Conservation (phyloP, 805 yeast genomes). For the Candida glaebosa region DNA sequence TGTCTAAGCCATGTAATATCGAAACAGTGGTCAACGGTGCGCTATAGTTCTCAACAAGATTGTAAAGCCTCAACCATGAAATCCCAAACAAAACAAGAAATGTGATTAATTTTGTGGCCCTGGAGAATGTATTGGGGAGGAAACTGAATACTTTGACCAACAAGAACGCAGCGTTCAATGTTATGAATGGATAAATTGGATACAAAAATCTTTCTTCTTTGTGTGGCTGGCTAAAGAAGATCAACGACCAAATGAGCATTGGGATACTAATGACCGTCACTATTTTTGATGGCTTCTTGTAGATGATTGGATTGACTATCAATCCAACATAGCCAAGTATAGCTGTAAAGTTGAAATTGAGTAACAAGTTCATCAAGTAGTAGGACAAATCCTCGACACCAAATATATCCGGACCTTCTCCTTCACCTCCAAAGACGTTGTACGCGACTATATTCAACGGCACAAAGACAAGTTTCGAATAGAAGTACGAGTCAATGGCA, state of each 20-base stretch:
- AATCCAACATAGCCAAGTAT: conserved; percentile 41
- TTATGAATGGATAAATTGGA: conserved; percentile 73
- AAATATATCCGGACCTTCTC: conserved; percentile 85
- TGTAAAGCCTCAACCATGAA: conserved; percentile 49
- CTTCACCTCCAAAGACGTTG: conserved; percentile 67
- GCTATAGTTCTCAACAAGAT: conserved; percentile 62
- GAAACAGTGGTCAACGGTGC: conserved; percentile 66
- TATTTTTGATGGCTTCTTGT: conserved; percentile 10
- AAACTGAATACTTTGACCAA: conserved; percentile 14
- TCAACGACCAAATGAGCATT: conserved; percentile 58
- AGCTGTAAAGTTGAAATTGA: conserved; percentile 67
- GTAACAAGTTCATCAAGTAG: conserved; percentile 61
- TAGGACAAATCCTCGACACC: conserved; percentile 80
- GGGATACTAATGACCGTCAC: conserved; percentile 37
- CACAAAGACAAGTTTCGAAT: conserved; percentile 59
- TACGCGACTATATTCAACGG: conserved; percentile 81
- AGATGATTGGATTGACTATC: conserved; percentile 19
- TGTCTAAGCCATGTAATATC: conserved; percentile 13
- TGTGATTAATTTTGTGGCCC: not conserved
- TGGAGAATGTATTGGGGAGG: not conserved
- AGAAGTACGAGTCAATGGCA: conserved; percentile 58
- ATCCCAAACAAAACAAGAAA: conserved; percentile 8
- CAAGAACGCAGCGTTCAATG: conserved; percentile 58
- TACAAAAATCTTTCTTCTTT: conserved; percentile 91
- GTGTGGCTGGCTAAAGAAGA: conserved; percentile 78